Evolutionary conservation across 176 grass and related monocot species (phyloP), one percentile per base, ranked within the genome.

Genomic region (Aegilops sharonensis): DNA sequence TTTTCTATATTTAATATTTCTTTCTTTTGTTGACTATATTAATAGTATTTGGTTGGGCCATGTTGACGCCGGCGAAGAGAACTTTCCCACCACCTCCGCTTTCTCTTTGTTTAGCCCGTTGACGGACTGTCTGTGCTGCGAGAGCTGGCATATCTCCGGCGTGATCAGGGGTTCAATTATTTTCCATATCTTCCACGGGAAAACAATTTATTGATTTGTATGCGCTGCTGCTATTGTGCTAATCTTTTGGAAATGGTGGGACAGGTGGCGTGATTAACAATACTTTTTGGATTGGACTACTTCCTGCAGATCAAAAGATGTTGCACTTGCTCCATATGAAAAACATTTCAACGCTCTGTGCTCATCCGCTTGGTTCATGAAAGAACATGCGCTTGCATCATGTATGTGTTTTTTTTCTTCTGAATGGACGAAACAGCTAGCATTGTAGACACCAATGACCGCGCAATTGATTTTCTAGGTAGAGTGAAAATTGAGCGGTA

Each of bases 81-180:
- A 76, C 68, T 69, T 87, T 87, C 37, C 27, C 35, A 12, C 43
- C 12, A 8, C 42, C 34, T 11, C 2, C 24, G 50, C 42, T 34
- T 27, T 13, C 10, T 64, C 9, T 57, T 81, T 85, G 11, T 81
- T 80, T 84, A 81, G 63, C 18, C 50, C 62, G 89, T 91, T 88
- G 89, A 91, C 89, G 69, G 64, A 25, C 63, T 81, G 85, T 84
- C 37, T 60, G 13, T 1, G 2, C 27, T 60, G 13, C 0, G 2
- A 23, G 67, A 80, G 76, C 85, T 88, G 81, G 69, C 85, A 11
- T 85, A 91, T 91, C 85, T 91, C 36, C 10, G 39, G 54, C 37
- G n/a, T 39, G 69, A 87, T 91, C 47, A 61, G 13, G 67, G 9
- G 45, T 68, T 77, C 61, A 69, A 70, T 75, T 68, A 40, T 91